phyloP scores from a whole-genome alignment of 2,329 filamentous ascomycete species.

The Aspergillus sp. region DNA sequence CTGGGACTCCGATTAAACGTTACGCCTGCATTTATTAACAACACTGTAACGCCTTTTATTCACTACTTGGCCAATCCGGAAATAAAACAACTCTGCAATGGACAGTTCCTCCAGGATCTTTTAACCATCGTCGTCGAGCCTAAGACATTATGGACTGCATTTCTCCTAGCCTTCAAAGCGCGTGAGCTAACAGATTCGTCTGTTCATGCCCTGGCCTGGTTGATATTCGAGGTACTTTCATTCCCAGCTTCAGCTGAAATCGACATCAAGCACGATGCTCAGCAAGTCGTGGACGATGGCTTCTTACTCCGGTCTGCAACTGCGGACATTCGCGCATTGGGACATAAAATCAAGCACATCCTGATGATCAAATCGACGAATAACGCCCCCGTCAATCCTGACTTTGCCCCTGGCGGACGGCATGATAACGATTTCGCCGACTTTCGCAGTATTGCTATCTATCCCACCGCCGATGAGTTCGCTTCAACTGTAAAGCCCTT shows the following conservation, averaged over 20 bases:
- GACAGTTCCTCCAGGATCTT: slow-evolving; percentile 46
- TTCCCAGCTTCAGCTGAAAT: slow-evolving; percentile 19
- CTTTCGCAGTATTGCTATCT: slow-evolving; percentile 57
- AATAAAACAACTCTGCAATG: slow-evolving; percentile 47
- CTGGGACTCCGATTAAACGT: slow-evolving; percentile 41
- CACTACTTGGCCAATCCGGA: slow-evolving; percentile 37
- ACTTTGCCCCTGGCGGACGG: slow-evolving; percentile 53
- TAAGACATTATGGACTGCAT: slow-evolving; percentile 50
- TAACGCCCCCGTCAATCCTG: neutral
- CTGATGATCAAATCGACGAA: slow-evolving; percentile 22
- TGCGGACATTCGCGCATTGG: slow-evolving; percentile 27
- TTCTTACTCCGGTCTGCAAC: slow-evolving; percentile 22
- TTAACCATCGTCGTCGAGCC: slow-evolving; percentile 48
- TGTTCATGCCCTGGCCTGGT: slow-evolving; percentile 43
- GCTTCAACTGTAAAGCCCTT: slow-evolving; percentile 50
- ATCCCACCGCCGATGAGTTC: slow-evolving; percentile 64
- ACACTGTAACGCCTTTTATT: slow-evolving; percentile 31
- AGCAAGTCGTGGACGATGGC: slow-evolving; percentile 17
- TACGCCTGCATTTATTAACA: slow-evolving; percentile 43
- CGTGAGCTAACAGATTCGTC: slow-evolving; percentile 27
- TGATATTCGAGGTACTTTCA: slow-evolving; percentile 46
- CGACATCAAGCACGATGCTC: slow-evolving; percentile 22
- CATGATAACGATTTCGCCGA: slow-evolving; percentile 69
- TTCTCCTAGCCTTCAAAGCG: slow-evolving; percentile 31
- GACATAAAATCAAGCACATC: slow-evolving; percentile 40